Conservation (phyloP, 2,329 filamentous ascomycete genomes). For the Penicillium sp. region DNA sequence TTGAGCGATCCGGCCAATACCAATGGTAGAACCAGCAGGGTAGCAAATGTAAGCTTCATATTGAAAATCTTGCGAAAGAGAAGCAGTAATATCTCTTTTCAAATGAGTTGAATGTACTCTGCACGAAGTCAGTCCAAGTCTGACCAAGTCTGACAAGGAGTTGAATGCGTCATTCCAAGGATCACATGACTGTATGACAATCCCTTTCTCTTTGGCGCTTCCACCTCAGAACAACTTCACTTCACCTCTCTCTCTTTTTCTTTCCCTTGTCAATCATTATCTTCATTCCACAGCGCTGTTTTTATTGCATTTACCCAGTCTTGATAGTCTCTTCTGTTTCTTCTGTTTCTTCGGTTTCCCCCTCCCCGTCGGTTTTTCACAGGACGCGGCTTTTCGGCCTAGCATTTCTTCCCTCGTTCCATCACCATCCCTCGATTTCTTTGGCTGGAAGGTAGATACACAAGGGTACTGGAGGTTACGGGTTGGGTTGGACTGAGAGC, state of each 20-base stretch:
- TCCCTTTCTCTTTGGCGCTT: constrained; percentile 9
- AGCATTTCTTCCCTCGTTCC: neutral
- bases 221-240: neutral
- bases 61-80: neutral
- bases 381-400: neutral
- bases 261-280: neutral
- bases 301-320: constrained; percentile 4
- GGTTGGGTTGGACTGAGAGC: constrained; percentile 28
- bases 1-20: constrained; percentile 64
- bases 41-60: constrained; percentile 64
- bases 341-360: neutral
- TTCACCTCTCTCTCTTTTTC: neutral
- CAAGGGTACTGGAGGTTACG: constrained; percentile 20
- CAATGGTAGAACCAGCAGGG: constrained; percentile 55
- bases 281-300: neutral
- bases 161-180: constrained; percentile 12
- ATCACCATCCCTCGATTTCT: neutral
- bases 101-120: neutral
- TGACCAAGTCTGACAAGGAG: neutral
- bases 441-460: constrained; percentile 22
- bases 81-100: neutral
- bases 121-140: neutral
- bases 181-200: constrained; percentile 12
- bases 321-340: neutral
- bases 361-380: neutral